Evolutionary conservation across 2,329 filamentous ascomycete genomes (phyloP).

Genomic region (Thelonectria olida): DNA sequence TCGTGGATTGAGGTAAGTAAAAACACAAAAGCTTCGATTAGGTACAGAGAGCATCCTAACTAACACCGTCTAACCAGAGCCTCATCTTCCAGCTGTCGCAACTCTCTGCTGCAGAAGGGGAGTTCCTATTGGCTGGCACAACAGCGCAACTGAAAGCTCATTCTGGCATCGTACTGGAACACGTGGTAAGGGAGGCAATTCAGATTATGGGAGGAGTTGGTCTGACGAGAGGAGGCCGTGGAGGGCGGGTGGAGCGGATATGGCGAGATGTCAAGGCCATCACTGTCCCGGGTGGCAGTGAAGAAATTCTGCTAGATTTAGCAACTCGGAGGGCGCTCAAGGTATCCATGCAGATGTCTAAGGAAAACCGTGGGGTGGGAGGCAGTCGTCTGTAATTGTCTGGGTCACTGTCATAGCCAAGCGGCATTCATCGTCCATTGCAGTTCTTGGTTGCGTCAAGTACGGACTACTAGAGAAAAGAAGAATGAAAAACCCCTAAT

Average conservation of each 20-base stretch:
- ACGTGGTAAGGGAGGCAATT: constrained; percentile 11
- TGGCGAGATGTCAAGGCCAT: constrained; percentile 21
- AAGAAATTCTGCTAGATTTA: constrained; percentile 16
- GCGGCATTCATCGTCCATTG: too few species aligned
- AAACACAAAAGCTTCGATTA: background rate
- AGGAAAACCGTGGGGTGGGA: background rate
- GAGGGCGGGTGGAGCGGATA: constrained; percentile 13
- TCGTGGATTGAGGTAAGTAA: constrained; percentile 15
- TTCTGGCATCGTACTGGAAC: constrained; percentile 8
- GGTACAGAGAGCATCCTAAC: background rate
- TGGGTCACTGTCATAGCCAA: too few species aligned
- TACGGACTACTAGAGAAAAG: too few species aligned
- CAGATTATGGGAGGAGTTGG: constrained; percentile 16
- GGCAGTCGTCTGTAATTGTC: background rate
- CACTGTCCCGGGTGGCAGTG: constrained; percentile 14
- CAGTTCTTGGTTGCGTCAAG: too few species aligned
- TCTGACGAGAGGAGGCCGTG: constrained; percentile 8
- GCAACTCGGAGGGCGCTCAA: constrained; percentile 12
- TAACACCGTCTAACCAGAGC: background rate
- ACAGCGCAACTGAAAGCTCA: constrained; percentile 16
- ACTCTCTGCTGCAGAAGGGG: background rate
- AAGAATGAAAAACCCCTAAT: too few species aligned
- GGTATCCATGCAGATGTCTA: background rate
- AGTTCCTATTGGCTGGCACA: constrained; percentile 12
- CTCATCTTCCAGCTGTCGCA: constrained; percentile 9